These are phyloP conservation scores for Globisporangium spinosum DNA, from an alignment of 352 stramenopile genomes.

Conservation along the genomic window DNA sequence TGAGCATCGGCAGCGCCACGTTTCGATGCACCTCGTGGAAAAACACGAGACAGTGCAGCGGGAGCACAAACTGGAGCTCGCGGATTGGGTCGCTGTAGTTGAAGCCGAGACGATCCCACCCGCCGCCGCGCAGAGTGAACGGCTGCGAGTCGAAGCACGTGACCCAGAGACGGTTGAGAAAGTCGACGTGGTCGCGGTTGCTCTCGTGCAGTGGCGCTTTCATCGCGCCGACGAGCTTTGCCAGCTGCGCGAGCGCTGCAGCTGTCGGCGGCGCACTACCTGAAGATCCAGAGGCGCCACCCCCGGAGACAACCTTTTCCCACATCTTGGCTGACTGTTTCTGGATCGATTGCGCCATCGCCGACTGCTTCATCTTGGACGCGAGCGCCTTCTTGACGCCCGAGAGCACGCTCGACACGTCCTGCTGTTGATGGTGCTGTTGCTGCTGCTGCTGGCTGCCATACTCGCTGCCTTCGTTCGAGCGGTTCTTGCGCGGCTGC, in stretches of 20 bases:
- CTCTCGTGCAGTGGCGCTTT: constrained; percentile 50
- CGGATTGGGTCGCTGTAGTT: constrained; percentile 57
- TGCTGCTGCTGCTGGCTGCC: constrained; percentile 14
- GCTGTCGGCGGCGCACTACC: constrained; percentile 52
- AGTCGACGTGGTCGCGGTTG: constrained; percentile 67
- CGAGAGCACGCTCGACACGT: constrained; percentile 59
- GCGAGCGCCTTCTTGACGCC: constrained; percentile 75
- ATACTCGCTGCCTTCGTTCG: background rate
- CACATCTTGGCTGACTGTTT: constrained; percentile 73
- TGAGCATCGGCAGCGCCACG: constrained; percentile 61
- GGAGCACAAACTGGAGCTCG: constrained; percentile 68
- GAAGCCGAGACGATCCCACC: constrained; percentile 69
- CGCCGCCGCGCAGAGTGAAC: constrained; percentile 36
- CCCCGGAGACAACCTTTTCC: constrained; percentile 53
- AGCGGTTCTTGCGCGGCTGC: constrained; percentile 1
- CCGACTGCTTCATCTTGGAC: constrained; percentile 81
- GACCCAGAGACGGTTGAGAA: constrained; percentile 65
- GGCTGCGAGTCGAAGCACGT: constrained; percentile 67
- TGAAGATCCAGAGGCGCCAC: constrained; percentile 17
- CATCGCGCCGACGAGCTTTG: constrained; percentile 61
- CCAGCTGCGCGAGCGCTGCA: constrained; percentile 54
- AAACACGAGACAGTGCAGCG: constrained; percentile 77
- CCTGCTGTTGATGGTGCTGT: constrained; percentile 26
- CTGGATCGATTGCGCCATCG: constrained; percentile 61
- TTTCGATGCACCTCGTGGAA: constrained; percentile 75